A percentile compares a stretch with the other conserved stretches of the same genome.
Conservation (phyloP, 495 filamentous ascomycete genomes). For the Neurospora sp. region DNA sequence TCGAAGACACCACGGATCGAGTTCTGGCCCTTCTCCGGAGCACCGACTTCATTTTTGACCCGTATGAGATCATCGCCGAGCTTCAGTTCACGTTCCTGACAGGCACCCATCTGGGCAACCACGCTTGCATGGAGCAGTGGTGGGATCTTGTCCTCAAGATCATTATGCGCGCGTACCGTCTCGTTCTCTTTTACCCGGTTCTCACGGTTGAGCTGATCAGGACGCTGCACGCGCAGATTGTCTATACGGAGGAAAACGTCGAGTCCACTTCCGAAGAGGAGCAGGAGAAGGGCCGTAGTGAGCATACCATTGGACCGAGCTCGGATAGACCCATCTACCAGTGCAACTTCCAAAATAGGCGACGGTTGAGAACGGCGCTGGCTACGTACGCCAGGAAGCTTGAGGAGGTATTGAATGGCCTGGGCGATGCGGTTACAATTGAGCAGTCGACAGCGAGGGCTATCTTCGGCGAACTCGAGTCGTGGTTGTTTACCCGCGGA, state of each 20-base stretch:
- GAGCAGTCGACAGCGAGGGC: constrained; percentile 26
- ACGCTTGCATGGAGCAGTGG: constrained; percentile 85
- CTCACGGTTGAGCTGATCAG: constrained; percentile 53
- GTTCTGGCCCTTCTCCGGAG: constrained; percentile 17
- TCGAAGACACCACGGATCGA: constrained; percentile 25
- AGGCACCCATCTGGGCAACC: constrained; percentile 71
- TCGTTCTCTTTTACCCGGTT: constrained; percentile 43
- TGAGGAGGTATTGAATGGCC: constrained; percentile 22
- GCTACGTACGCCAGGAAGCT: constrained; percentile 34
- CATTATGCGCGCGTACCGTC: constrained; percentile 55
- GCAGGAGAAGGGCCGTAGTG: neutral
- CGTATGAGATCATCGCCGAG: constrained; percentile 64
- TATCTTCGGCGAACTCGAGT: constrained; percentile 34
- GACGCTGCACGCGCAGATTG: constrained; percentile 60
- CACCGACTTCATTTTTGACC: constrained; percentile 1
- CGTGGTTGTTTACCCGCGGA: constrained; percentile 31
- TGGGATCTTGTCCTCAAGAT: constrained; percentile 58
- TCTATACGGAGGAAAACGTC: constrained; percentile 55
- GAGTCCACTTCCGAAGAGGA: constrained; percentile 32
- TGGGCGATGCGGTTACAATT: constrained; percentile 17
- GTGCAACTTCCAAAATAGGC: constrained; percentile 27
- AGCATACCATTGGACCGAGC: constrained; percentile 3
- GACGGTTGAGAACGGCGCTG: constrained; percentile 26
- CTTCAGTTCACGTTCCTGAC: constrained; percentile 78
- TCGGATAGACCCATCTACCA: constrained; percentile 37